These are phyloP conservation scores for Komagataella phaffii DNA, from an alignment of 805 yeast genomes.

Conservation along the genomic window DNA sequence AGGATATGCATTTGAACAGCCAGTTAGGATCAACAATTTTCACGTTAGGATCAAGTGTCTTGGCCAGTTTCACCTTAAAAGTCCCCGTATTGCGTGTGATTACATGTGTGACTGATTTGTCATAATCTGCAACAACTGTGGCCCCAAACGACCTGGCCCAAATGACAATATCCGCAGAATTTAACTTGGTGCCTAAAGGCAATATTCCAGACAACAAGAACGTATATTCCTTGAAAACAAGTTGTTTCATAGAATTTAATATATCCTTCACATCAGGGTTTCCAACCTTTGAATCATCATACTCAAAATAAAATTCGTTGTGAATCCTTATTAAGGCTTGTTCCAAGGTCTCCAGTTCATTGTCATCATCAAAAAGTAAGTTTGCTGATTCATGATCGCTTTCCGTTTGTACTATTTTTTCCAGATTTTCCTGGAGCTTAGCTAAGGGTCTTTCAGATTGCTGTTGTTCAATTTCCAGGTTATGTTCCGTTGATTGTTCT, in stretches of 20 bases:
- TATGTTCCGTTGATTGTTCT: constrained; percentile 49
- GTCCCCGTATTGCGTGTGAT: constrained; percentile 75
- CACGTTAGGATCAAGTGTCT: constrained; percentile 40
- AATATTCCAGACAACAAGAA: constrained; percentile 82
- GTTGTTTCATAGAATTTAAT: constrained; percentile 59
- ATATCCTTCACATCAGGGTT: constrained; percentile 43
- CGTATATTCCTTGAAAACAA: constrained; percentile 53
- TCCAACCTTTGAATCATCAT: constrained; percentile 17
- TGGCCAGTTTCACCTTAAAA: constrained; percentile 72
- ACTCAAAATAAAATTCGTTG: constrained; percentile 42
- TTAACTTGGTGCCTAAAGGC: constrained; percentile 65
- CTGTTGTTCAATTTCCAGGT: constrained; percentile 64
- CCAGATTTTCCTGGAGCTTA: constrained; percentile 62
- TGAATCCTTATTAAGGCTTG: constrained; percentile 55
- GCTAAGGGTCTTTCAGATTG: constrained; percentile 78
- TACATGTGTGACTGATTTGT: constrained; percentile 73
- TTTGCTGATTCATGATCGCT: constrained; percentile 19
- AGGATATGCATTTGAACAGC: constrained; percentile 75
- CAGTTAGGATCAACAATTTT: constrained; percentile 86
- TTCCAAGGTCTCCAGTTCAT: constrained; percentile 53
- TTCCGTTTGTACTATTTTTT: constrained; percentile 26
- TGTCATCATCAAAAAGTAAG: constrained; percentile 67
- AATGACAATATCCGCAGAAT: constrained; percentile 73
- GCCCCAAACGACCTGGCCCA: constrained; percentile 96
- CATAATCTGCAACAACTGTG: constrained; percentile 55